phyloP scores from a whole-genome alignment of 2,329 filamentous ascomycete genomes.

The Meredithiella fracta region DNA sequence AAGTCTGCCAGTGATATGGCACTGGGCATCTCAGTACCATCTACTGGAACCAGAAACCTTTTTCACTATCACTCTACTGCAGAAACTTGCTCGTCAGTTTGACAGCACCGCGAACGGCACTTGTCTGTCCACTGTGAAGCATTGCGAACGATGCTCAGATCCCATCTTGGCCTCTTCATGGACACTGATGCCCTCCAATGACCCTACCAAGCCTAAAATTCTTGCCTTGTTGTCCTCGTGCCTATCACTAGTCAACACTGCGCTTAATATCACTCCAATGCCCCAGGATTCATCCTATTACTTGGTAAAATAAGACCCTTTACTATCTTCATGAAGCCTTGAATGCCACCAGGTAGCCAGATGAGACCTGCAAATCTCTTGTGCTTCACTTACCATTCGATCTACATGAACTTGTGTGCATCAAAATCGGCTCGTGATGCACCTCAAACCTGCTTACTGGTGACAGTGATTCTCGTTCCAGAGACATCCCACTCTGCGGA shows the following conservation, averaged over 20 bases:
- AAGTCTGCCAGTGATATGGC: neutral
- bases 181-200: too few species aligned
- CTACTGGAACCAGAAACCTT: neutral
- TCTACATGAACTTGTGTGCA: neutral
- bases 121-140: neutral
- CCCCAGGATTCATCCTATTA: neutral
- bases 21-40: neutral
- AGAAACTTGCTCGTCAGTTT: neutral
- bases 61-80: neutral
- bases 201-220: too few species aligned
- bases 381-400: neutral
- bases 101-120: neutral
- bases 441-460: too few species aligned
- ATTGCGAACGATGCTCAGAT: neutral
- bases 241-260: neutral
- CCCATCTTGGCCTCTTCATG: neutral
- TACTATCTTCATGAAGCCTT: neutral
- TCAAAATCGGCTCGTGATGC: too few species aligned
- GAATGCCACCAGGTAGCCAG: neutral
- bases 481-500: too few species aligned
- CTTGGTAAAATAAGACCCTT: neutral
- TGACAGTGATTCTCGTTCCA: too few species aligned
- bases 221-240: too few species aligned
- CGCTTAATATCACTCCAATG: neutral
- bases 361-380: neutral